Evolutionary conservation across 352 stramenopile genomes (phyloP), one percentile per base, ranked within the genome.

Genomic region (Blastocystis sp.): DNA sequence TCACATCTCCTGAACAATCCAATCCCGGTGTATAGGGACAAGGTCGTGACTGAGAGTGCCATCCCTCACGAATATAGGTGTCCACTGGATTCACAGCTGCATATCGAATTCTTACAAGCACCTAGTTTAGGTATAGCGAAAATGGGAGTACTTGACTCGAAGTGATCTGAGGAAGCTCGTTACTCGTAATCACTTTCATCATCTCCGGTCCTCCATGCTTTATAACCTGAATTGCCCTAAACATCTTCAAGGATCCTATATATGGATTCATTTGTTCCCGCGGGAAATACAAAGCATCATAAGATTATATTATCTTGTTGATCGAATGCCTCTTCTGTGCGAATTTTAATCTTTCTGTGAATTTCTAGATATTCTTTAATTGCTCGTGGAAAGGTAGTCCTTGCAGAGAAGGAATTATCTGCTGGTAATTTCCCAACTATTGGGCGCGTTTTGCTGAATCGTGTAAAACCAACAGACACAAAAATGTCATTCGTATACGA

Each of bases 401-500:
- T 90, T 54, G 73, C 82, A 20, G 82, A 90, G 41, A 79, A 90
- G 59, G 64, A 61, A 26, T 75, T 76, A 45, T 87, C 82, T 15
- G 18, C 59, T 23, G 82, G 82, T 3, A 90, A 90, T 47, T 90
- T 90, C 54, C 82, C 82, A 20, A 90, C 82, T 13, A 77, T 90
- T 43, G 64, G 69, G 39, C 66, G 82, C 41, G 64, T 87, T 7
- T 43, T 90, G 6, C 76, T 90, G 7, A 90, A 90, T 29, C 84
- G 82, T 15, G 64, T 90, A 11, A 88, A 76, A 26, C 68, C 66
- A 9, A 90, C 68, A 15, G 82, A 90, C 68, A 87, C 69, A 26
- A 90, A 90, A 50, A 90, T 90, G 82, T 87, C 69, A 11, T 90
- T 76, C 69, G 53, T 76, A 41, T 90, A 90, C n/a, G 82, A 90